Evolutionary conservation across 306 rosid genomes (phyloP).

Genomic region (Pyrus communis): DNA sequence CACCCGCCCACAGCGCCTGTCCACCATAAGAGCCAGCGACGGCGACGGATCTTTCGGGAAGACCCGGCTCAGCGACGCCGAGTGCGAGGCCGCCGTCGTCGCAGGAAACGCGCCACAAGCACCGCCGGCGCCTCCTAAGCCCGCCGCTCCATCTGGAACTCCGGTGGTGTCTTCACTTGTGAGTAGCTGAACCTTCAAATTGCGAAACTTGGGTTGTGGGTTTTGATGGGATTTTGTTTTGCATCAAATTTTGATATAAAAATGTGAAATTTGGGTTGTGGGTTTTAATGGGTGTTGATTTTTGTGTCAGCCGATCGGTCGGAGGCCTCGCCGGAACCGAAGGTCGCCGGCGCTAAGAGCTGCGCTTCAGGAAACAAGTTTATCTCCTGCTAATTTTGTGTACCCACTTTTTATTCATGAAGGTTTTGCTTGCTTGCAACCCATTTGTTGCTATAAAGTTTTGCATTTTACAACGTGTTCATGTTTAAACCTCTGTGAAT

Average conservation of each 20-base stretch:
- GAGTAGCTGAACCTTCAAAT: conserved; percentile 12
- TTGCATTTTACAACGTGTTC: background rate
- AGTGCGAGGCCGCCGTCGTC: conserved; percentile 83
- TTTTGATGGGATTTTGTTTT: background rate
- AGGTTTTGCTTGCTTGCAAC: conserved; percentile 38
- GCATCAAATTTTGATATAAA: background rate
- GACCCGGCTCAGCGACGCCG: conserved; percentile 47
- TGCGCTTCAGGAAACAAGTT: conserved; percentile 78
- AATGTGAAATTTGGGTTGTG: background rate
- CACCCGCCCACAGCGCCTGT: conserved; percentile 19
- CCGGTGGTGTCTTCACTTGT: conserved; percentile 78
- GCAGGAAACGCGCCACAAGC: conserved; percentile 72
- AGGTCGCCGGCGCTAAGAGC: conserved; percentile 53
- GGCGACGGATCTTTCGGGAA: conserved; percentile 25
- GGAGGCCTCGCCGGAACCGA: conserved; percentile 86
- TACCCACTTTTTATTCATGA: conserved; percentile 96
- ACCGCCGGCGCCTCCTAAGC: conserved; percentile 75
- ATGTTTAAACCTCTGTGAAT: background rate
- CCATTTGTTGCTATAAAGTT: background rate
- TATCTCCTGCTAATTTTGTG: conserved; percentile 83
- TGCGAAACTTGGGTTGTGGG: background rate
- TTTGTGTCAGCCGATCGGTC: conserved; percentile 47
- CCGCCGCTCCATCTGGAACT: conserved; percentile 71
- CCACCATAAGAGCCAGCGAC: conserved; percentile 45
- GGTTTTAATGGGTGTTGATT: conserved; percentile 11